phyloP scores from a whole-genome alignment of 2,329 filamentous ascomycete genomes.

The Penicillium sp. region DNA sequence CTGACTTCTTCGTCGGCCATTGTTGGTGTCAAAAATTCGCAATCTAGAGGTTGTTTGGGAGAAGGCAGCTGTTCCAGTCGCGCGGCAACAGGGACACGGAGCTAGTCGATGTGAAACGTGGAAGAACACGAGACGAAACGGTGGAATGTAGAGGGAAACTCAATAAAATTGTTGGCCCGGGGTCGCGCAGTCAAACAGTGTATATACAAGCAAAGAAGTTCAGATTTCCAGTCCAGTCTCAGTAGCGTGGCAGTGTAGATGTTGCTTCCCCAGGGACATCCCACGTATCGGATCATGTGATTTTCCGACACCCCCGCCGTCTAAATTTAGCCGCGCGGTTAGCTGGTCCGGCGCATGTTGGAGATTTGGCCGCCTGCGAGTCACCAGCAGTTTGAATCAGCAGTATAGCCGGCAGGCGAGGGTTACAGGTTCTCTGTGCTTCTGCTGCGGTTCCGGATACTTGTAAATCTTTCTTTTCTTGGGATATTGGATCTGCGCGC shows the following conservation, averaged over 20 bases:
- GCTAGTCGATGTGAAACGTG: slow-evolving; percentile 12
- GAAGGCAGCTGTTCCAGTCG: background rate
- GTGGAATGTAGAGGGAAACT: background rate
- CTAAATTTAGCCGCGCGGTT: slow-evolving; percentile 28
- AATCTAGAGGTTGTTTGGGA: background rate
- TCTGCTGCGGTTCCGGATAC: background rate
- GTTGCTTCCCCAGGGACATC: slow-evolving; percentile 24
- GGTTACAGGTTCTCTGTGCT: slow-evolving; percentile 2
- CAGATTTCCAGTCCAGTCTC: slow-evolving; percentile 8
- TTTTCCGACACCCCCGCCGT: slow-evolving; percentile 15
- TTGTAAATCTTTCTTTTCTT: background rate
- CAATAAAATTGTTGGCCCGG: background rate
- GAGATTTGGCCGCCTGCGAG: background rate
- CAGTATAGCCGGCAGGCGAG: background rate
- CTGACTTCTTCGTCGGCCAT: slow-evolving; percentile 52
- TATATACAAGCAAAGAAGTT: slow-evolving; percentile 22
- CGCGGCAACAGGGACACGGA: slow-evolving; percentile 10
- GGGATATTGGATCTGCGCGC: background rate
- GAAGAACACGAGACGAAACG: slow-evolving; percentile 7
- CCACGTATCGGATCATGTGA: slow-evolving; percentile 22
- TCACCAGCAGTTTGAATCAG: slow-evolving; percentile 2
- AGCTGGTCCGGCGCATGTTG: slow-evolving; percentile 13
- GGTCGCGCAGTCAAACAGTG: background rate
- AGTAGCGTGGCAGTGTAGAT: slow-evolving; percentile 5
- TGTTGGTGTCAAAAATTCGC: slow-evolving; percentile 8